Evolutionary conservation across 73 alveolate genomes (phyloP).

Genomic region (Symbiodinium pilosum): DNA sequence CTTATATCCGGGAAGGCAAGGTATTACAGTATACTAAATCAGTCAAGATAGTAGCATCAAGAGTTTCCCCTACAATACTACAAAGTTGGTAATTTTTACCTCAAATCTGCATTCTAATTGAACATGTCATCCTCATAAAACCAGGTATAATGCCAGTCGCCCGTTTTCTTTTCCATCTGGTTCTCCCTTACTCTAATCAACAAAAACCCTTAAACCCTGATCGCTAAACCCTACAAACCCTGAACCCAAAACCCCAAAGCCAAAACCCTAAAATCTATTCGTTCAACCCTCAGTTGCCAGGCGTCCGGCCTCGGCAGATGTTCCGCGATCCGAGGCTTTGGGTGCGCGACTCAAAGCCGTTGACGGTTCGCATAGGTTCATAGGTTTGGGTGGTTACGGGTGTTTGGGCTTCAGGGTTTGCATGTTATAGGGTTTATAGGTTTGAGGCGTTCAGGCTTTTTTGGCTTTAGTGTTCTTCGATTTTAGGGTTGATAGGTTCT

Average conservation of each 20-base stretch:
- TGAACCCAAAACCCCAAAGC: neutral
- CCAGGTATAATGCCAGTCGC: no score
- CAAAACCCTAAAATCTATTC: neutral
- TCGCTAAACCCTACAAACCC: neutral
- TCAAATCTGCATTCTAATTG: no score
- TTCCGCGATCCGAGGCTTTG: neutral
- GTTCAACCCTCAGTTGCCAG: neutral
- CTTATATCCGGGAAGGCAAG: no score
- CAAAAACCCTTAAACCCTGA: neutral
- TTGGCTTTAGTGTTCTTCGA: neutral
- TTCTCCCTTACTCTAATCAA: no score
- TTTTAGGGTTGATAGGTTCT: neutral
- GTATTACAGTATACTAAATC: no score
- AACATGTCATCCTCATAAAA: no score
- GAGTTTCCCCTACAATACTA: no score
- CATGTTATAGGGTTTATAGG: neutral
- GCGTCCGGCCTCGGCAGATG: neutral
- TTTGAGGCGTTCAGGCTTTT: neutral
- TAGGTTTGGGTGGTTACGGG: neutral
- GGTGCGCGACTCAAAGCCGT: neutral
- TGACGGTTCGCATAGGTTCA: neutral
- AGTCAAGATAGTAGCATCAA: no score
- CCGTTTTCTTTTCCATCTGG: no score
- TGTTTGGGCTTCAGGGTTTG: neutral
- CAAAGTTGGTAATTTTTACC: no score